phyloP scores from a whole-genome alignment of 1,139 yeast genomes.

The Saccharomyces uvarum region DNA sequence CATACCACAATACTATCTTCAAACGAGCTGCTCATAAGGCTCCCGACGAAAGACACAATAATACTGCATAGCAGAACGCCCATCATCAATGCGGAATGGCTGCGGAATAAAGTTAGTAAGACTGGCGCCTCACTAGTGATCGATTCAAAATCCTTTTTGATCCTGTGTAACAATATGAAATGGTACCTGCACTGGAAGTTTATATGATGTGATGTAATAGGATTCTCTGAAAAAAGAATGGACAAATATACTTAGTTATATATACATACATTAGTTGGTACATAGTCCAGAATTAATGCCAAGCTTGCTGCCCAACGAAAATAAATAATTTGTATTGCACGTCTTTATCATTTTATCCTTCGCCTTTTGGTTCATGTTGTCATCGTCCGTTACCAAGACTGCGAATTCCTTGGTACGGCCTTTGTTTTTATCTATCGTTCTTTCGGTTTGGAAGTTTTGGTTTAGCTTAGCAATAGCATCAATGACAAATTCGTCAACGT shows the following conservation, averaged over 20 bases:
- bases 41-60: neutral
- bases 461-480: conserved; percentile 33
- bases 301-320: conserved; percentile 25
- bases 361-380: conserved; percentile 62
- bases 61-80: conserved; percentile 2
- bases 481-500: conserved; percentile 37
- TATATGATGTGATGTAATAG: neutral
- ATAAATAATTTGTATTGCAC: conserved; percentile 30
- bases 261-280: conserved; percentile 3
- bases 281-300: conserved; percentile 4
- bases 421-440: conserved; percentile 4
- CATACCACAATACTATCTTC: neutral
- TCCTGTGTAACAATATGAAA: neutral
- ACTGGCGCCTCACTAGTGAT: neutral
- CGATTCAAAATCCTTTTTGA: neutral
- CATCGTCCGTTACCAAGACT: conserved; percentile 62
- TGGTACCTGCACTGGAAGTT: conserved; percentile 16
- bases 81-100: neutral
- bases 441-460: conserved; percentile 15
- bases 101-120: neutral
- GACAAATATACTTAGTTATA: neutral
- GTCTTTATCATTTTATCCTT: conserved; percentile 47
- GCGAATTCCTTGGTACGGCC: conserved; percentile 43
- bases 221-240: neutral
- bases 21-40: neutral